phyloP scores from a whole-genome alignment of 73 alveolate genomes.

The Tetrahymena elliotti region DNA sequence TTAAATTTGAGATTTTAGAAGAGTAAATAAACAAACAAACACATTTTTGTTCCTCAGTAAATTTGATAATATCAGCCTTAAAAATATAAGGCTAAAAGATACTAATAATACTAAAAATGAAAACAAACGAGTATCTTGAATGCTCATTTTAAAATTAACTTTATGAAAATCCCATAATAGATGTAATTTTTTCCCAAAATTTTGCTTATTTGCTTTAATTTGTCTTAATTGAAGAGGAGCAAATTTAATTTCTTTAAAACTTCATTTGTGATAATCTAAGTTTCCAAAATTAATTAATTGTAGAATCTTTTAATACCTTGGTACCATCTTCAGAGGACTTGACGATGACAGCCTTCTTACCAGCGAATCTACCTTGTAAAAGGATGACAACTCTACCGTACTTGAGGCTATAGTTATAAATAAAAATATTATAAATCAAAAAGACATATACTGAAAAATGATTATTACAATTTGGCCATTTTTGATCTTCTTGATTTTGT shows the following conservation, averaged over 20 bases:
- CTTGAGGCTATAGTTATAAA: slow-evolving; percentile 42
- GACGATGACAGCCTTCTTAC: slow-evolving; percentile 84
- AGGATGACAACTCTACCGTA: slow-evolving; percentile 81
- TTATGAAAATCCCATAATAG: background rate
- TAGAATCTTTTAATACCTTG: slow-evolving; percentile 45
- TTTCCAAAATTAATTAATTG: background rate
- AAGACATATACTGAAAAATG: background rate
- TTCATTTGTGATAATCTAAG: background rate
- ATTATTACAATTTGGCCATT: slow-evolving; percentile 39
- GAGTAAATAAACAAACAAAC: background rate
- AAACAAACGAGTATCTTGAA: background rate
- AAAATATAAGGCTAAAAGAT: background rate
- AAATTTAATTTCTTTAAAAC: background rate
- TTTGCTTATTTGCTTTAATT: background rate
- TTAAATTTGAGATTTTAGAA: background rate
- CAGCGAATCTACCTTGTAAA: slow-evolving; percentile 85
- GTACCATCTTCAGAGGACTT: slow-evolving; percentile 72
- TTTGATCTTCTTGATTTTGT: slow-evolving; percentile 8
- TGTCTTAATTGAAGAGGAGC: background rate
- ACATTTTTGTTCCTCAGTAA: background rate
- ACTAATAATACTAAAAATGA: background rate
- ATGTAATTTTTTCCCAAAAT: background rate
- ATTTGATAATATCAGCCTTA: background rate
- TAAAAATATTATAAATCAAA: background rate
- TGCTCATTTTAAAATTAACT: background rate